Evolutionary conservation across 257 asterid genomes (phyloP).

Genomic region (Nicotiana tabacum): DNA sequence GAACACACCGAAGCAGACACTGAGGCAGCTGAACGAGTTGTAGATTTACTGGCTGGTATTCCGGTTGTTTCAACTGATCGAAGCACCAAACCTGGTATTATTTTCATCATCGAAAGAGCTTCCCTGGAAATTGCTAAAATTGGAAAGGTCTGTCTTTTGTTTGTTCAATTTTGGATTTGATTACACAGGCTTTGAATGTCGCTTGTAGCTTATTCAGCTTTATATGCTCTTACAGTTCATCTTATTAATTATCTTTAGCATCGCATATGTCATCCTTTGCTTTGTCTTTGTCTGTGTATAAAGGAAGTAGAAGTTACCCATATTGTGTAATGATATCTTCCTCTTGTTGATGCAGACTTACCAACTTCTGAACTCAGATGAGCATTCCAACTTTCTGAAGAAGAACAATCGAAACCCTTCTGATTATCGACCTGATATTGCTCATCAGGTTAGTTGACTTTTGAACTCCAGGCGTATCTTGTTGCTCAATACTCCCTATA

Average conservation of each 20-base stretch:
- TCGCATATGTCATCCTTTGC: background rate
- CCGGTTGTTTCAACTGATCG: slow-evolving; percentile 43
- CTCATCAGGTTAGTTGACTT: slow-evolving; percentile 58
- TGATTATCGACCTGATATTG: slow-evolving; percentile 81
- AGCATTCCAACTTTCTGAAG: slow-evolving; percentile 52
- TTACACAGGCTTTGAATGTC: background rate
- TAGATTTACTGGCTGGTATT: slow-evolving; percentile 55
- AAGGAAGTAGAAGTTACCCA: background rate
- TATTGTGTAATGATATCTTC: background rate
- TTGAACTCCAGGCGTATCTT: background rate
- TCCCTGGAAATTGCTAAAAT: slow-evolving; percentile 86
- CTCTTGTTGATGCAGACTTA: slow-evolving; percentile 37
- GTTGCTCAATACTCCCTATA: background rate
- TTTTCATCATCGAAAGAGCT: slow-evolving; percentile 80
- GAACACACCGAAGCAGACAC: slow-evolving; percentile 23
- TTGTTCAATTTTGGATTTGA: background rate
- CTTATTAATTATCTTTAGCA: background rate
- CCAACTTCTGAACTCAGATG: slow-evolving; percentile 85
- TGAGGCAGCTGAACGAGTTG: slow-evolving; percentile 33
- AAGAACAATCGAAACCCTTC: slow-evolving; percentile 63
- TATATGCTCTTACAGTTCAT: background rate
- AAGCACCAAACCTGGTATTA: slow-evolving; percentile 48
- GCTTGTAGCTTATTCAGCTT: background rate
- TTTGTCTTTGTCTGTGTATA: background rate
- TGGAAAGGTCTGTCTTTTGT: slow-evolving; percentile 59